These are phyloP conservation scores for Colletotrichum higginsianum DNA, from an alignment of 2,329 filamentous ascomycete species.

Conservation along the genomic window DNA sequence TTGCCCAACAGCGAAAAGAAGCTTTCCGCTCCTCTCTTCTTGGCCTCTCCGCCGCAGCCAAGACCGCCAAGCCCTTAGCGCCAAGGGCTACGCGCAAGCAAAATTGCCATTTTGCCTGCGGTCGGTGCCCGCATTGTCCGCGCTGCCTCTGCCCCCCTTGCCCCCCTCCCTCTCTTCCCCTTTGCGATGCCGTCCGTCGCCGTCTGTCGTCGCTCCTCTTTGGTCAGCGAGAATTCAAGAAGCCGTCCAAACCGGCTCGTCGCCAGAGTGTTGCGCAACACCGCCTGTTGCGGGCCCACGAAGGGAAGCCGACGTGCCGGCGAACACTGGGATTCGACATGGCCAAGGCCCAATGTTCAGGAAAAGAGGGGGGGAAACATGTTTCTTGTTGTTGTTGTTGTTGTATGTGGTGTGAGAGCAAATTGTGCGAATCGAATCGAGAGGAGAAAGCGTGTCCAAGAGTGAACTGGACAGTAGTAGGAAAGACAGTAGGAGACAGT, in stretches of 20 bases:
- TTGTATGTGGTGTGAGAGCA: neutral
- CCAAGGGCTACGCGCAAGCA: slow-evolving; percentile 41
- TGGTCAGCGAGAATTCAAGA: slow-evolving; percentile 20
- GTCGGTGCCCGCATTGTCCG: neutral
- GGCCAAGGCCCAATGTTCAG: slow-evolving; percentile 24
- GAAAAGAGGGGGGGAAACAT: neutral
- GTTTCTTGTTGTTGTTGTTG: neutral
- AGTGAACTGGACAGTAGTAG: no score
- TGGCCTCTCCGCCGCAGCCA: slow-evolving; percentile 43
- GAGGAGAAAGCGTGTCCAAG: no score
- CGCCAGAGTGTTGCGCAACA: slow-evolving; percentile 38
- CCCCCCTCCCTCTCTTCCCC: slow-evolving; percentile 19
- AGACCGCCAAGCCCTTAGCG: slow-evolving; percentile 40
- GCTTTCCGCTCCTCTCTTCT: slow-evolving; percentile 43
- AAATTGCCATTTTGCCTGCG: slow-evolving; percentile 26
- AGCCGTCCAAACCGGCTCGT: slow-evolving; percentile 40
- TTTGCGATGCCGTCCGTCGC: no score
- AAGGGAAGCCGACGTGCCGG: slow-evolving; percentile 37
- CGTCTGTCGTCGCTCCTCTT: slow-evolving; percentile 19
- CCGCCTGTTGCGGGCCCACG: slow-evolving; percentile 37
- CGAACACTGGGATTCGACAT: slow-evolving; percentile 13
- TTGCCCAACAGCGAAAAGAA: slow-evolving; percentile 39
- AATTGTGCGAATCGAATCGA: neutral
- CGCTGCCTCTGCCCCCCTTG: neutral
- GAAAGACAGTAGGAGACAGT: no score